Base-by-base conservation (phyloP, 139 green algal species). In the Chlorella sp. region DNA sequence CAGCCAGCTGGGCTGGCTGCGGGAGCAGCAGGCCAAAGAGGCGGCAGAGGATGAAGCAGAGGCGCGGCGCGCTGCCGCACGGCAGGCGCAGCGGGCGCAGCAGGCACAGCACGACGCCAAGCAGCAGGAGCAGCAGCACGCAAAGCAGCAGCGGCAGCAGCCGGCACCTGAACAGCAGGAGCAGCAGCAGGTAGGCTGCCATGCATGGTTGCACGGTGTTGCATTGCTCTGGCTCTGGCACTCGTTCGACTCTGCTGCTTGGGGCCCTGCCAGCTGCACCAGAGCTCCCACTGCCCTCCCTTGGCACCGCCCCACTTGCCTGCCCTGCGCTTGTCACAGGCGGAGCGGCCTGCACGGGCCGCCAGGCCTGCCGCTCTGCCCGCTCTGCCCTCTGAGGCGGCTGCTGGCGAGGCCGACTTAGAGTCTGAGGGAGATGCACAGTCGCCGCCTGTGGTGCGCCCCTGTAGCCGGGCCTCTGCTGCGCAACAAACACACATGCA, bases 311-410 rank as follows among this genome's bases (percentile, higher is more conserved):
- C 16, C 32, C 36, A 19, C 71, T 28, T 12, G n/a, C 53, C 32
- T 42, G 40, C 34, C n/a, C 75, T 81, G 75, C 30, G 21, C 24
- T 34, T 64, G 37, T 34, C 0, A 80, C 68, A 88, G 84, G 84
- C 40, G 60, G 84, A 80, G 61, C 83, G 83, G 83, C 83, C 36
- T 87, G 83, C 83, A 87, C 83, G 61, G 84, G 84, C 84, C 30
- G 36, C 28, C 61, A 21, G 39, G 68, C 84, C 84, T 88, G 84
- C 68, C 84, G 84, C 84, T 81, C 68, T 66, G 32, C 64, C 66
- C 68, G 39, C 66, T 75, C 37, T 39, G 19, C 30, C n/a, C 16
- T 24, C 83, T 57, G 83, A 21, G 34, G 61, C 34, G 34, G 80
- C 42, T 36, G 42, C 42, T 71, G 80, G 19, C 1, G 83, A 76